Conservation (phyloP, 1,284 basidiomycete species). For the Ganoderma leucocontextum region DNA sequence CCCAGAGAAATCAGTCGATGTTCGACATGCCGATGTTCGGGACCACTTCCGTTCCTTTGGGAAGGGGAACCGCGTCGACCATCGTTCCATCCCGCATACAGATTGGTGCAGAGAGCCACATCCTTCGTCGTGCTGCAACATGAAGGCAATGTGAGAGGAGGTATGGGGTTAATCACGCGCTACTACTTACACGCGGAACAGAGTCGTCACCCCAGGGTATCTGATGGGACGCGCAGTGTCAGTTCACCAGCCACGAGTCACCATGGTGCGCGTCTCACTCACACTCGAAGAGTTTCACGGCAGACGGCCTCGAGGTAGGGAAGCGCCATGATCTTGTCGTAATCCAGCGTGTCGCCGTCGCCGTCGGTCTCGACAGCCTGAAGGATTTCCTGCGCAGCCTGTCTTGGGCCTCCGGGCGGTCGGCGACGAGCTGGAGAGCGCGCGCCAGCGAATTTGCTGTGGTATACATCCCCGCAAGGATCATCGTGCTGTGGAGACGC, state of each 20-base stretch:
- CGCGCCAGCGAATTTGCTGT: slow-evolving; percentile 36
- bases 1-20: slow-evolving; percentile 14
- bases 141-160: neutral
- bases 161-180: neutral
- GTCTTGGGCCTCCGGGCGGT: slow-evolving; percentile 33
- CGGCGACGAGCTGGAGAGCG: slow-evolving; percentile 30
- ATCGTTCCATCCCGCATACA: slow-evolving; percentile 26
- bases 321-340: slow-evolving; percentile 32
- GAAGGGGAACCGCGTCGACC: slow-evolving; percentile 17
- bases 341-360: slow-evolving; percentile 27
- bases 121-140: slow-evolving; percentile 11
- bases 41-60: slow-evolving; percentile 24
- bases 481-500: slow-evolving; percentile 25
- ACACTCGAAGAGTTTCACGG: slow-evolving; percentile 38
- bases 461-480: slow-evolving; percentile 38
- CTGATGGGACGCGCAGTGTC: slow-evolving; percentile 1
- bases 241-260: neutral
- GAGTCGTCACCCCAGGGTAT: slow-evolving; percentile 19
- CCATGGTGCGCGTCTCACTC: slow-evolving; percentile 9
- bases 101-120: slow-evolving; percentile 15
- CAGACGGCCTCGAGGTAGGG: slow-evolving; percentile 37
- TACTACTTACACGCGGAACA: slow-evolving; percentile 24
- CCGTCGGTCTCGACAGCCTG: slow-evolving; percentile 24
- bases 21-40: slow-evolving; percentile 12
- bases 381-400: slow-evolving; percentile 33